These are phyloP conservation scores for Davidsoniella virescens DNA, from an alignment of 2,329 filamentous ascomycete species.

Conservation along the genomic window DNA sequence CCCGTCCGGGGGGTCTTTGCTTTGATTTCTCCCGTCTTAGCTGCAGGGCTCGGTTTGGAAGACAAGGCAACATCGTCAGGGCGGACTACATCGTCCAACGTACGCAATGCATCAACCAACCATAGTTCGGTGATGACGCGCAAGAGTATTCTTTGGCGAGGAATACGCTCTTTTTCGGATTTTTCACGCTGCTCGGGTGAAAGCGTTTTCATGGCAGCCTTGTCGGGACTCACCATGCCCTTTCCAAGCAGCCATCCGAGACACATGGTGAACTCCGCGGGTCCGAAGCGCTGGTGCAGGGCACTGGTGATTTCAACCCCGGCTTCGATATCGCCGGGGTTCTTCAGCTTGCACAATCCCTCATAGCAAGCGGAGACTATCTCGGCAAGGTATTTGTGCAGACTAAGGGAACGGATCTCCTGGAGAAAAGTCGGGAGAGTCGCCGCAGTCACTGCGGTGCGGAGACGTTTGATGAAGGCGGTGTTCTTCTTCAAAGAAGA, in stretches of 20 bases:
- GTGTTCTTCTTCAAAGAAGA: constrained; percentile 97
- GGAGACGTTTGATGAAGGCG: constrained; percentile 89
- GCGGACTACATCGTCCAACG: constrained; percentile 49
- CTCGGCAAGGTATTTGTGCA: constrained; percentile 94
- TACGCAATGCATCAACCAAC: constrained; percentile 78
- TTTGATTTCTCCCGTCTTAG: constrained; percentile 47
- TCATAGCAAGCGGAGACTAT: constrained; percentile 94
- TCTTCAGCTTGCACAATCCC: constrained; percentile 80
- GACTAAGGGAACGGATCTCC: constrained; percentile 76
- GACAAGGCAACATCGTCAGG: constrained; percentile 49
- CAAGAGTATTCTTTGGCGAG: constrained; percentile 69
- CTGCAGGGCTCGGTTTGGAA: constrained; percentile 26
- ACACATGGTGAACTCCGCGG: constrained; percentile 76
- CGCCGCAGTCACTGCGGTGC: constrained; percentile 69
- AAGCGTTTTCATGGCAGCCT: constrained; percentile 61
- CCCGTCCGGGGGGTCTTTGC: constrained; percentile 40
- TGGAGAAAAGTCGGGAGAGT: constrained; percentile 72
- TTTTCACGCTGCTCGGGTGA: constrained; percentile 72
- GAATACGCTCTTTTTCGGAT: constrained; percentile 86
- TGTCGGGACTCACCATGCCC: constrained; percentile 81
- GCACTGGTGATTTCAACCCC: constrained; percentile 87
- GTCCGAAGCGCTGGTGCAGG: constrained; percentile 88
- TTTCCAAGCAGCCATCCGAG: constrained; percentile 86
- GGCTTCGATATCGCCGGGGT: constrained; percentile 77
- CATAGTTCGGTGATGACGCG: constrained; percentile 90